Base-by-base conservation (phyloP, 2,329 filamentous ascomycete species). In the Ambrosiella xylebori region DNA sequence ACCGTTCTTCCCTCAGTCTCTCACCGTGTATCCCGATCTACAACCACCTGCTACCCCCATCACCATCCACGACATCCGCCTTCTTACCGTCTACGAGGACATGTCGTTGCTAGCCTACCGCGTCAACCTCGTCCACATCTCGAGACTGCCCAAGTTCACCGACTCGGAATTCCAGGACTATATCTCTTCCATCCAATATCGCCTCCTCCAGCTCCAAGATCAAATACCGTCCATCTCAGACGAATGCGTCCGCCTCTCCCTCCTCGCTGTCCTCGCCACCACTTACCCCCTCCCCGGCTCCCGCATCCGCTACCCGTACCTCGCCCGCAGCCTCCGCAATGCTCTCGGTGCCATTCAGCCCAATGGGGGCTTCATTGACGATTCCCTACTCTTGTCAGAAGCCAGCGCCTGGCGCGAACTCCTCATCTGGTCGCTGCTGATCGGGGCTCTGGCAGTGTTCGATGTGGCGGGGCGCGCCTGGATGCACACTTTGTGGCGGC, bases 11-110 rank as follows among this genome's bases (percentile, higher is more conserved):
- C 45, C 50, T 36, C 41, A 37, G 19, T 4, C 37, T 38, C 13
- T 41, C 40, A 13, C 51, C 15, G 2, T 38, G 19, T 19, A 41
- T 50, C 35, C 47, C 7, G 15, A 38, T 12, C 40, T 56, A 12
- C 38, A 27, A 7, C 54, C 58, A 5, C 58, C 59, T 4, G 37
- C 44, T 8, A 40, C 47, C 8, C 39, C 55, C 19, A 52, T 57
- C 12, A 35, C 40, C 38, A 60, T 60, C 19, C 44, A 53, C 3
- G 59, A 60, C 11, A 47, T 52, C 13, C 55, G 59, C 3, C 45
- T 60, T n/a, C 39, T 54, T n/a, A 60, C 56, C 3, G 56, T 60
- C 27, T 60, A 57, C 38, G 59, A 60, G 45, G 59, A 60, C 56
- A 60, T 60, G 59, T 57, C 47, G 37, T 2, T 60, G 13, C 45